A percentile compares a stretch with the other conserved stretches of the same genome.
Evolutionary conservation across 331 rosid genomes (phyloP).

Genomic region (Telfairia occidentalis): DNA sequence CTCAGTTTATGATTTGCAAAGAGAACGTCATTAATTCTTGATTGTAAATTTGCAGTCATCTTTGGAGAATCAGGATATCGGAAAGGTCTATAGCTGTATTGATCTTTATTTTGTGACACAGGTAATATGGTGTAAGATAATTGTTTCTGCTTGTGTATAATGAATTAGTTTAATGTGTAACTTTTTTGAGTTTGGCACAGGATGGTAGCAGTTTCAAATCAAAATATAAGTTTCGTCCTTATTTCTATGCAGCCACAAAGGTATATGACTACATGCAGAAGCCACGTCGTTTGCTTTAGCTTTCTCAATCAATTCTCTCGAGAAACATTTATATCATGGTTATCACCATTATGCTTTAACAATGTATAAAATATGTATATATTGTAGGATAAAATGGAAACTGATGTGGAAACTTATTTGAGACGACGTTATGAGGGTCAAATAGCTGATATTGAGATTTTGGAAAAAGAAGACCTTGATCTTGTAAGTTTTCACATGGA

Average conservation of each 20-base stretch:
- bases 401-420: constrained; percentile 76
- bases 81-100: constrained; percentile 52
- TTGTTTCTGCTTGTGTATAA: not conserved
- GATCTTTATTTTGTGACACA: constrained; percentile 89
- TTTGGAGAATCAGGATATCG: constrained; percentile 60
- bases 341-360: not conserved
- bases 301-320: not conserved
- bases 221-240: constrained; percentile 77
- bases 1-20: not conserved
- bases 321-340: not conserved
- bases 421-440: constrained; percentile 78
- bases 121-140: constrained; percentile 29
- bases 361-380: constrained; percentile 4
- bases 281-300: not conserved
- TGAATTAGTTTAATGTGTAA: constrained; percentile 11
- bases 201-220: constrained; percentile 87
- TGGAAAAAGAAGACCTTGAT: constrained; percentile 85
- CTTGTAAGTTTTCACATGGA: constrained; percentile 53
- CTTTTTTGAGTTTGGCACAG: constrained; percentile 38
- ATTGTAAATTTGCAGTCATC: constrained; percentile 62
- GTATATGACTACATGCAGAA: constrained; percentile 22
- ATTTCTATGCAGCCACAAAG: constrained; percentile 82
- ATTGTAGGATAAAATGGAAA: constrained; percentile 59
- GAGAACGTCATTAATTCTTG: constrained; percentile 18
- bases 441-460: constrained; percentile 66